Percentiles rank a stretch among this genome's conserved stretches.
Evolutionary conservation across 768 basidiomycete species (phyloP).

Genomic region (Termitomyces sp.): DNA sequence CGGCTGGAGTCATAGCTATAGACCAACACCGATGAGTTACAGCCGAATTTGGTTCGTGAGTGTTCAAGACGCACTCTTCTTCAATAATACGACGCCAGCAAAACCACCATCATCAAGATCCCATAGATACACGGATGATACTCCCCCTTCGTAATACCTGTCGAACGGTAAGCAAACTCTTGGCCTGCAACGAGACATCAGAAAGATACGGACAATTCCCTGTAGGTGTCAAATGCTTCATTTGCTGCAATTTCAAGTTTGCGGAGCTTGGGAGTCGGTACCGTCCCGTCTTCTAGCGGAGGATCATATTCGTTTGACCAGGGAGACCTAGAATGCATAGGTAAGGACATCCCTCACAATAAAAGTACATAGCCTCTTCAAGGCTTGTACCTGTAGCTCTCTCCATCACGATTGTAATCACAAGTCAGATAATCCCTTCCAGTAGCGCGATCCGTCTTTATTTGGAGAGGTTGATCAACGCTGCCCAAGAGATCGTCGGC

Average conservation of each 20-base stretch:
- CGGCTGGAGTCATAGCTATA: conserved; percentile 56
- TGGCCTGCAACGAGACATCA: background rate
- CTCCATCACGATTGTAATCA: conserved; percentile 90
- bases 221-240: conserved; percentile 95
- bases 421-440: conserved; percentile 91
- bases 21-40: background rate
- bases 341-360: background rate
- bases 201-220: conserved; percentile 69
- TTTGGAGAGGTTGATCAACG: conserved; percentile 89
- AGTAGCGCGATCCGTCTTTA: conserved; percentile 71
- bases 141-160: conserved; percentile 98
- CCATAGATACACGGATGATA: conserved; percentile 97
- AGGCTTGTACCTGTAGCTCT: conserved; percentile 69
- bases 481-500: conserved; percentile 93
- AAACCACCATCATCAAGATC: conserved; percentile 95
- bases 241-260: conserved; percentile 92
- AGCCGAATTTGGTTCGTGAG: background rate
- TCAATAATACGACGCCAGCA: conserved; percentile 92
- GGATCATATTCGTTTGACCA: conserved; percentile 98
- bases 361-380: background rate
- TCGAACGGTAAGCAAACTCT: background rate
- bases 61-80: conserved; percentile 63
- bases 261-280: conserved; percentile 77
- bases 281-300: conserved; percentile 82
- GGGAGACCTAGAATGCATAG: conserved; percentile 67